Evolutionary conservation across 768 basidiomycete genomes (phyloP), one percentile per base, ranked within the genome.

Genomic region (Naganishia onofrii): DNA sequence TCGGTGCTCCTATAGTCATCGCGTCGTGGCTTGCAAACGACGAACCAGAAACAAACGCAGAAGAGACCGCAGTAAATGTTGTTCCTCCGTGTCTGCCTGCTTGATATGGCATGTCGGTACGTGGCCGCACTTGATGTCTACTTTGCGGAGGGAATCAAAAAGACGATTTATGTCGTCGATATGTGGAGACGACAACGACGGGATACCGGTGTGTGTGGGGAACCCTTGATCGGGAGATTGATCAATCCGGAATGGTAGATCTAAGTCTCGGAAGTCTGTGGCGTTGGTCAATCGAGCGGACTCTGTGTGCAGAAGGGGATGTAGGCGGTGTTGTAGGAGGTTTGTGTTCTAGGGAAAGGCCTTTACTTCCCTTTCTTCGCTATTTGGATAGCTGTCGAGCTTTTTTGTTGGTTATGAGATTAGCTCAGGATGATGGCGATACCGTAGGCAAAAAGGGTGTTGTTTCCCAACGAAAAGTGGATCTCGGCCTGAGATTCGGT

Each of bases 41-140:
- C 17, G 60, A 42, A 17, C 60, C 42, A 17, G 60, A 63, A 28
- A 29, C 60, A 21, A 63, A 63, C 28, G 60, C 60, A 26, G 60
- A 34, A 29, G 60, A 63, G 10, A 46, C 42, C 7, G 60, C 46
- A 12, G 60, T 63, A 26, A 63, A 63, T 29, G 60, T 28, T 4
- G 42, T 42, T 10, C 36, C 42, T 63, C 60, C 60, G 23, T 34
- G 60, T 63, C 46, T 63, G 26, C 42, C 42, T 42, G n/a, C 23
- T 23, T 42, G 60, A 29, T 63, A 42, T 26, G 60, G 60, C 60
- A 63, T 63, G 26, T 42, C 10, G 60, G 23, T 8, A 21, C 23
- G 34, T 36, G 12, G 21, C 48, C 12, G 48, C 23, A 6, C 48
- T 51, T 26, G 19, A 51, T 51, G 48, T 26, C 7, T 4, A n/a